These are phyloP conservation scores for Heliocybe sulcata DNA, from an alignment of 1,284 basidiomycete genomes.

Conservation along the genomic window DNA sequence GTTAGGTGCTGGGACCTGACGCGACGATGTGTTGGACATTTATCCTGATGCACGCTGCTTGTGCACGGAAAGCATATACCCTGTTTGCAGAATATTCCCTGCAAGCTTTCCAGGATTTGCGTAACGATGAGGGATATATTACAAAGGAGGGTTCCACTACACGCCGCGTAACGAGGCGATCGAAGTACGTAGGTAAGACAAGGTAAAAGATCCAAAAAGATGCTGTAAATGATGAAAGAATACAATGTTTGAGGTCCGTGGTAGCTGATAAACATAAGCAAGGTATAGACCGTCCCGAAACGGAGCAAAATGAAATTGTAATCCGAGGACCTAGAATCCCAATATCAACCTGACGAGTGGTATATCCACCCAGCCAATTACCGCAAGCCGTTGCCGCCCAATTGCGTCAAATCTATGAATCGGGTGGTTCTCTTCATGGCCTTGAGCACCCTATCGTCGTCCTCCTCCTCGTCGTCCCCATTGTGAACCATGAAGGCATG, in stretches of 20 bases:
- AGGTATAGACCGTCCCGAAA: constrained; percentile 3
- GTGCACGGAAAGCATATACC: too few relatives aligned
- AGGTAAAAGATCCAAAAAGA: not conserved
- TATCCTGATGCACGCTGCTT: too few relatives aligned
- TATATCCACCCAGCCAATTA: not conserved
- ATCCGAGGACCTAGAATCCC: not conserved
- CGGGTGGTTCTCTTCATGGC: constrained; percentile 48
- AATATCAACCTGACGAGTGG: not conserved
- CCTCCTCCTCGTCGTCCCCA: constrained; percentile 18
- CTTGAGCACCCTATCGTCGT: constrained; percentile 23
- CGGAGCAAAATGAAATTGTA: not conserved
- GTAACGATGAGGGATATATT: not conserved
- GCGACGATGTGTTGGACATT: too few relatives aligned
- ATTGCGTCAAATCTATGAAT: constrained; percentile 33
- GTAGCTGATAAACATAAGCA: not conserved
- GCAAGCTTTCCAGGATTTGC: too few relatives aligned
- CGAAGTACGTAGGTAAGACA: not conserved
- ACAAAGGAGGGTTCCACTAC: not conserved
- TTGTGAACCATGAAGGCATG: constrained; percentile 39
- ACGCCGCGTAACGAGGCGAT: not conserved
- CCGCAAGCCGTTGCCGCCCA: constrained; percentile 14
- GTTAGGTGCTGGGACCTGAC: constrained; percentile 54
- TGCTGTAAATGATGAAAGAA: not conserved
- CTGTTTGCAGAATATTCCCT: too few relatives aligned
- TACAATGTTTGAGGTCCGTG: not conserved